phyloP scores from a whole-genome alignment of 352 stramenopile genomes.

The Phytophthora fragariaefolia region DNA sequence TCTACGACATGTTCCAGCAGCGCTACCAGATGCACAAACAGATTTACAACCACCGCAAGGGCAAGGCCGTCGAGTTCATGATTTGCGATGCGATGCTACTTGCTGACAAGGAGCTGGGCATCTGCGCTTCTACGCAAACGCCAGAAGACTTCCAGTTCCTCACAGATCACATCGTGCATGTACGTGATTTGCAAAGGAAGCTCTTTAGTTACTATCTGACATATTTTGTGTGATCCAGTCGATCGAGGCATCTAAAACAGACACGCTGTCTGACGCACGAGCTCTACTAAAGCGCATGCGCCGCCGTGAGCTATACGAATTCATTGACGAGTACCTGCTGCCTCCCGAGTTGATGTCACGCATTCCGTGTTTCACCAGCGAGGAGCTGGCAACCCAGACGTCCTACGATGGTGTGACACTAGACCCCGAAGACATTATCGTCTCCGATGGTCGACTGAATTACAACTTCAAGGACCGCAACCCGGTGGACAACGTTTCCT shows the following conservation, averaged over 20 bases:
- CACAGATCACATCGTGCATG: slow-evolving; percentile 77
- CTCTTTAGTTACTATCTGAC: neutral
- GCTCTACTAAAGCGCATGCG: slow-evolving; percentile 77
- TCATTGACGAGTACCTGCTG: slow-evolving; percentile 85
- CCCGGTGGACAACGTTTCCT: slow-evolving; percentile 83
- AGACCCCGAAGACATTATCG: slow-evolving; percentile 79
- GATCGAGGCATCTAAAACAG: slow-evolving; percentile 81
- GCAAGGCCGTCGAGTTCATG: slow-evolving; percentile 92
- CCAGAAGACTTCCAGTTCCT: slow-evolving; percentile 79
- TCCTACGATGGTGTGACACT: slow-evolving; percentile 48
- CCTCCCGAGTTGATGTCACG: slow-evolving; percentile 55
- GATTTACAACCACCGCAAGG: slow-evolving; percentile 92
- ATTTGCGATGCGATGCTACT: slow-evolving; percentile 88
- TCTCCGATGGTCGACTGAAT: slow-evolving; percentile 79
- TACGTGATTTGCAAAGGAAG: slow-evolving; percentile 24
- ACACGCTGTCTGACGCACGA: slow-evolving; percentile 52
- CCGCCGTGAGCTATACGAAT: slow-evolving; percentile 82
- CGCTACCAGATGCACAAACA: slow-evolving; percentile 91
- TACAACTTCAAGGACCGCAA: slow-evolving; percentile 88
- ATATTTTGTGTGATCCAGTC: slow-evolving; percentile 30
- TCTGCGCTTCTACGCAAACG: slow-evolving; percentile 67
- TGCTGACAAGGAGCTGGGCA: slow-evolving; percentile 77
- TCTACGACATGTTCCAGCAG: slow-evolving; percentile 92
- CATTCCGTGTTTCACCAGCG: slow-evolving; percentile 60
- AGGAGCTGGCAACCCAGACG: slow-evolving; percentile 69